A percentile compares a stretch with the other conserved stretches of the same genome.
Evolutionary conservation across 257 asterid species (phyloP).

Genomic region (Primulina eburnea): DNA sequence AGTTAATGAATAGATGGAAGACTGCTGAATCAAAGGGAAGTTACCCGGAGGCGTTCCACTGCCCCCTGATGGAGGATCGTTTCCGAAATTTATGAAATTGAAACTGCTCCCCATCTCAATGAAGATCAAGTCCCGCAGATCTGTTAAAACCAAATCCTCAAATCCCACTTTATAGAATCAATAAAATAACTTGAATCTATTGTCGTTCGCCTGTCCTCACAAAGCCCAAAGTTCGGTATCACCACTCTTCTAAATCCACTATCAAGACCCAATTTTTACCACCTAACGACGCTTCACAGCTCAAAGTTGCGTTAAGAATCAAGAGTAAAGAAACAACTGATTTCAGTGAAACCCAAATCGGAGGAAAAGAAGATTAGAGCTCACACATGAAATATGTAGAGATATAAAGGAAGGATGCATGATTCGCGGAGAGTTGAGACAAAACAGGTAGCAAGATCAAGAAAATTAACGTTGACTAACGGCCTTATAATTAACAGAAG

Average conservation of each 20-base stretch:
- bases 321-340: neutral
- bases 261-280: neutral
- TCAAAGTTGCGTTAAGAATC: neutral
- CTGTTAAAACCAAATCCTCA: slow-evolving; percentile 21
- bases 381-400: neutral
- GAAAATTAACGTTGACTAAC: neutral
- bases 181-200: slow-evolving; percentile 11
- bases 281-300: neutral
- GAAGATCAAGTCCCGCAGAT: slow-evolving; percentile 14
- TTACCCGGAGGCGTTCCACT: slow-evolving; percentile 34
- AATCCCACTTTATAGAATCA: slow-evolving; percentile 33
- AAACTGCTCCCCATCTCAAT: slow-evolving; percentile 59
- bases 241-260: neutral
- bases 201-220: neutral
- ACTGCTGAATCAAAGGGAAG: slow-evolving; percentile 54
- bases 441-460: neutral
- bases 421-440: neutral
- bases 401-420: neutral
- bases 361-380: neutral
- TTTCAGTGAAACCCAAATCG: neutral
- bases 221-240: neutral
- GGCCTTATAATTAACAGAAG: neutral
- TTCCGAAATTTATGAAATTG: slow-evolving; percentile 63
- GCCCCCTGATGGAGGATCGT: slow-evolving; percentile 37
- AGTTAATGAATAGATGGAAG: slow-evolving; percentile 76